A percentile compares a stretch with the other conserved stretches of the same genome.
phyloP scores from a whole-genome alignment of 805 yeast genomes.

The Cyberlindnera mycetangii region DNA sequence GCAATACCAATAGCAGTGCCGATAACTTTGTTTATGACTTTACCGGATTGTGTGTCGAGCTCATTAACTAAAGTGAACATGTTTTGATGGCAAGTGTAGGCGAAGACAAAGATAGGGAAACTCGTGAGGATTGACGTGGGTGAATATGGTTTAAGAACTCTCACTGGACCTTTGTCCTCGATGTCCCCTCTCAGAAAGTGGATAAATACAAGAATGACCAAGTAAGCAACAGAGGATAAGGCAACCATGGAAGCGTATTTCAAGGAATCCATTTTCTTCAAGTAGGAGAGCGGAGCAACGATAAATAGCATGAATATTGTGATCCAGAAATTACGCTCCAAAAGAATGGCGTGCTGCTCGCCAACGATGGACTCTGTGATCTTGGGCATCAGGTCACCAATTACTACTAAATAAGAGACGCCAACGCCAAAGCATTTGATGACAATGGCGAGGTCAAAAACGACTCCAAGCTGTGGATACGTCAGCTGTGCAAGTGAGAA shows the following conservation, averaged over 20 bases:
- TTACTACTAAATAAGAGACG: constrained; percentile 62
- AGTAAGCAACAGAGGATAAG: constrained; percentile 72
- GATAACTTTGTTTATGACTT: constrained; percentile 46
- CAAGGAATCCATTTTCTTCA: constrained; percentile 74
- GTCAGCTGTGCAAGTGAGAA: constrained; percentile 60
- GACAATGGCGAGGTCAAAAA: constrained; percentile 67
- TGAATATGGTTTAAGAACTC: constrained; percentile 45
- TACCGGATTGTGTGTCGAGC: constrained; percentile 52
- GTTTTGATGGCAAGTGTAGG: constrained; percentile 94
- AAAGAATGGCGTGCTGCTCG: constrained; percentile 22
- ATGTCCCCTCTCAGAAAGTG: constrained; percentile 65
- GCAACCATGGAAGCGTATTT: constrained; percentile 86
- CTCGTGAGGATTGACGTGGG: constrained; percentile 56
- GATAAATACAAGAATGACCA: constrained; percentile 67
- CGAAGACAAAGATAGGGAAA: constrained; percentile 90
- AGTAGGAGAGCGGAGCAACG: constrained; percentile 57
- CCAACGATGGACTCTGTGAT: constrained; percentile 36
- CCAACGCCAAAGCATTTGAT: constrained; percentile 73
- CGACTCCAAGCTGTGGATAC: constrained; percentile 55
- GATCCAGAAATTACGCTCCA: constrained; percentile 58
- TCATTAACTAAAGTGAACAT: constrained; percentile 90
- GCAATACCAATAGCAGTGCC: constrained; percentile 57
- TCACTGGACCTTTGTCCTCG: constrained; percentile 48
- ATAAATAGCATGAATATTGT: constrained; percentile 47
- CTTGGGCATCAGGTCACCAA: constrained; percentile 69